Conservation (phyloP, 768 basidiomycete genomes). For the Kwoniella heveanensis region DNA sequence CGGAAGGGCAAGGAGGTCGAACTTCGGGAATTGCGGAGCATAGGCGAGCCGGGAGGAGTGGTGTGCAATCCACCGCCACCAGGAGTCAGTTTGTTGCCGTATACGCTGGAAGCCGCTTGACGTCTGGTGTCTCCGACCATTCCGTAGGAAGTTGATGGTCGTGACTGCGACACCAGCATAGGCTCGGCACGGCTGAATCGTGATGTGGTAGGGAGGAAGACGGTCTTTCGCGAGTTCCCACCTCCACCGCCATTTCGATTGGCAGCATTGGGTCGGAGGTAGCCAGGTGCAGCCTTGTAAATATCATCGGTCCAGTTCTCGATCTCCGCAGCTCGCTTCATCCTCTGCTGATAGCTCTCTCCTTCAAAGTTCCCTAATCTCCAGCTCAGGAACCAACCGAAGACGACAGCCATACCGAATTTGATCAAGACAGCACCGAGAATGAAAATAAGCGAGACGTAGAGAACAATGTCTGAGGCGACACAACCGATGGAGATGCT, state of each 20-base stretch:
- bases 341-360: constrained; percentile 89
- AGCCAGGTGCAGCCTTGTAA: constrained; percentile 85
- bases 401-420: constrained; percentile 94
- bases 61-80: constrained; percentile 58
- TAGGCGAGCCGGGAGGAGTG: constrained; percentile 73
- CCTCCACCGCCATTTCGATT: constrained; percentile 66
- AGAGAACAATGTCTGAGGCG: constrained; percentile 90
- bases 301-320: constrained; percentile 97
- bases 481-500: constrained; percentile 93
- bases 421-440: constrained; percentile 93
- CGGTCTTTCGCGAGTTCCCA: constrained; percentile 59
- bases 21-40: constrained; percentile 73
- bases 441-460: constrained; percentile 93
- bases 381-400: constrained; percentile 98
- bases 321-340: constrained; percentile 84
- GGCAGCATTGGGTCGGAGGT: constrained; percentile 82
- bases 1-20: constrained; percentile 71
- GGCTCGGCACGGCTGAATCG: constrained; percentile 70
- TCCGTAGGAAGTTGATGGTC: constrained; percentile 54
- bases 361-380: constrained; percentile 87
- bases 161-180: constrained; percentile 59
- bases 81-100: constrained; percentile 57
- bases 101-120: constrained; percentile 59
- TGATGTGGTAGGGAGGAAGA: constrained; percentile 60
- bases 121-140: constrained; percentile 33